A percentile compares a stretch with the other conserved stretches of the same genome.
These are phyloP conservation scores for Rheum nobile DNA, from an alignment of 148 eudicot genomes.

Conservation along the genomic window DNA sequence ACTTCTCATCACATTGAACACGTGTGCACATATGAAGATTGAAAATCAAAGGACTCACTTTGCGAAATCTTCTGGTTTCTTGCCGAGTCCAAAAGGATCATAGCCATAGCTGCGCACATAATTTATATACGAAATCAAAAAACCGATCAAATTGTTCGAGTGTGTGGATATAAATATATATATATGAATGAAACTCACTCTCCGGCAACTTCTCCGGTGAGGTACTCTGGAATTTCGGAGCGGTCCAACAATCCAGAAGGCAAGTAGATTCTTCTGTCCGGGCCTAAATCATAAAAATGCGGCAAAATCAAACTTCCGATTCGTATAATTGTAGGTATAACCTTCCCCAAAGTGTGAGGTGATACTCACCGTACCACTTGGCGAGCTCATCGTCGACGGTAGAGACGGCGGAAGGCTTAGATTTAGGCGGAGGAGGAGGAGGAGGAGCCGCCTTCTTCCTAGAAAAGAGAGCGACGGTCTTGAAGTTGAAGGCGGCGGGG, in stretches of 20 bases:
- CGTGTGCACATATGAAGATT: background rate
- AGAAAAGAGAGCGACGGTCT: conserved; percentile 5
- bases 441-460: conserved; percentile 8
- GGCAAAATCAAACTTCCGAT: background rate
- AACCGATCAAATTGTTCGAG: background rate
- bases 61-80: conserved; percentile 95
- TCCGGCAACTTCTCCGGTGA: conserved; percentile 94
- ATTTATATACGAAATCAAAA: background rate
- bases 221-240: conserved; percentile 86
- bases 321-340: background rate
- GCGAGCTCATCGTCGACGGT: conserved; percentile 13
- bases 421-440: conserved; percentile 1
- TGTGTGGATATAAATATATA: background rate
- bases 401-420: conserved; percentile 7
- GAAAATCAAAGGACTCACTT: conserved; percentile 37
- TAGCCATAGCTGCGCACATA: conserved; percentile 77
- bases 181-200: conserved; percentile 43
- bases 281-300: conserved; percentile 27
- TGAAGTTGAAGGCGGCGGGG: background rate
- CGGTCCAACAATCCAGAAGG: conserved; percentile 92
- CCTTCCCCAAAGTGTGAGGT: background rate
- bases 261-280: conserved; percentile 93
- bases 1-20: background rate
- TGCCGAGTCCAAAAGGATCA: conserved; percentile 95
- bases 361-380: conserved; percentile 17